Percentiles rank a stretch among this genome's conserved stretches.
phyloP scores from a whole-genome alignment of 495 filamentous ascomycete species.

The Pyronema omphalodes region DNA sequence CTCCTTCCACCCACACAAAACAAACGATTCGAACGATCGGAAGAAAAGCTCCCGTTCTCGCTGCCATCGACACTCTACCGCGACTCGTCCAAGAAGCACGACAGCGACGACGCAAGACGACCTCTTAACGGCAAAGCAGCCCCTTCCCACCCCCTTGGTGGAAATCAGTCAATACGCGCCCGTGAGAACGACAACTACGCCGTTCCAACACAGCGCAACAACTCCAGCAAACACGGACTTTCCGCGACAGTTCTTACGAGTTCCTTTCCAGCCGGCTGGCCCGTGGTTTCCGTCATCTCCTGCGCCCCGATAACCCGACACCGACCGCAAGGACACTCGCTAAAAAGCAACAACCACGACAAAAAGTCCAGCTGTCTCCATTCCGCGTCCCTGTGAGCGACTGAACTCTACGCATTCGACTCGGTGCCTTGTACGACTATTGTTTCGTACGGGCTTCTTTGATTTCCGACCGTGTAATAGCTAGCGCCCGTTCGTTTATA shows the following conservation, averaged over 20 bases:
- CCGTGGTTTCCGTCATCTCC: conserved; percentile 20
- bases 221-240: background rate
- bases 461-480: conserved; percentile 15
- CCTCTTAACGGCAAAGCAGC: background rate
- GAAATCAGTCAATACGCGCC: background rate
- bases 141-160: background rate
- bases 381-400: background rate
- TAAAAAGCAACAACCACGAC: background rate
- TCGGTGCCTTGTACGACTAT: background rate
- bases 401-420: too few relatives aligned
- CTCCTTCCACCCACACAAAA: conserved; percentile 19
- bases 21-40: too few relatives aligned
- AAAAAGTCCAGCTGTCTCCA: background rate
- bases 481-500: conserved; percentile 1
- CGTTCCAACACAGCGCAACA: background rate
- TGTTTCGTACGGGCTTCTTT: background rate
- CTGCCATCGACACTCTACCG: background rate
- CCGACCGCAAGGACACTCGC: background rate
- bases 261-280: conserved; percentile 23
- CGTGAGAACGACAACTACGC: background rate
- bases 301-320: background rate
- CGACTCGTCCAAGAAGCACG: background rate
- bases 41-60: too few relatives aligned
- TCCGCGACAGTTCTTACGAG: conserved; percentile 12
- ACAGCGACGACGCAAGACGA: background rate